Base-by-base conservation (phyloP, 108 stramenopile species). In the Pseudonitzschia delicatissima region DNA sequence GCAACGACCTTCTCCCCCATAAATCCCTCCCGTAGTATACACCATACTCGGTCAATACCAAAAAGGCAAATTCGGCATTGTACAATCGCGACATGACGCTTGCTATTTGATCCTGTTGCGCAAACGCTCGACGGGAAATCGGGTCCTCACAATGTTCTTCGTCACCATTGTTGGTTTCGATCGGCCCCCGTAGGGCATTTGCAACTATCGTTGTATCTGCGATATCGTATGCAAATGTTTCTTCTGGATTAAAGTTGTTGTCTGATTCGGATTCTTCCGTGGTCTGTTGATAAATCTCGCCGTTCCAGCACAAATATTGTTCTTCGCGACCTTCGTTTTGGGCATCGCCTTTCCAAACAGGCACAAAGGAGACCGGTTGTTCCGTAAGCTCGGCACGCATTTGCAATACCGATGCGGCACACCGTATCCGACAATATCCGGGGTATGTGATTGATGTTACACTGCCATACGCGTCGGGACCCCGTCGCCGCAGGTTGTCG, bases 261-360 rank as follows among this genome's bases (percentile, higher is more conserved):
- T 21, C 64, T 11, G n/a, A 2, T 40, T 33, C 57, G 37, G 45
- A 5, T 8, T 33, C 25, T 2, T 29, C 40, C 58, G 57, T 39
- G 7, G 44, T 25, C 8, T 62, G 15, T 55, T 77, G 55, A 64
- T 92, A 92, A n/a, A 85, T 76, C 78, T 92, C 91, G 55, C 91
- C 91, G 73, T 92, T 92, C 91, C 91, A 92, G 57, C 84, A 83
- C 32, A 92, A 53, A 35, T 77, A 80, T 28, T 48, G 23, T n/a
- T 12, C 13, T 20, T 71, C 15, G 5, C 44, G 47, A 35, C 12
- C 27, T 11, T 23, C 17, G 13, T 60, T 59, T 9, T 42, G 28
- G 20, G 27, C 27, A 28, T 65, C 59, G 44, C 5, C 36, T 11
- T 18, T 5, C 53, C 53, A 55, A 4, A 6, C 53, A 25, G 53